Evolutionary conservation across 139 green algal genomes (phyloP).

Genomic region (Ettlia oleoabundans): DNA sequence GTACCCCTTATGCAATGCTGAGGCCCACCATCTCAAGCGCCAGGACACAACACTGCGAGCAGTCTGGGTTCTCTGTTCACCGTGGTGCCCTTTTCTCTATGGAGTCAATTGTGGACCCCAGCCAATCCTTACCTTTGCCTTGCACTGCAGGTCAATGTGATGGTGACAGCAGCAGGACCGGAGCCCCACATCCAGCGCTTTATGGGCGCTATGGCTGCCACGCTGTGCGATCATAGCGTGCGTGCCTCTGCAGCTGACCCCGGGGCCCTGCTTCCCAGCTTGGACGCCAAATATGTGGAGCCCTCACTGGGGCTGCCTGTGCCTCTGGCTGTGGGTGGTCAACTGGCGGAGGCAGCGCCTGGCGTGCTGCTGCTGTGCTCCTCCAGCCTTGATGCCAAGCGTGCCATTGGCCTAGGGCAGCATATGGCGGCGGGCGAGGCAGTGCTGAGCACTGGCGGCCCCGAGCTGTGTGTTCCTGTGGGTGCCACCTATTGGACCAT

Average conservation of each 20-base stretch:
- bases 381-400: slow-evolving; percentile 7
- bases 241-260: neutral
- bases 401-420: slow-evolving; percentile 18
- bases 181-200: slow-evolving; percentile 32
- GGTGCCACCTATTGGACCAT: slow-evolving; percentile 30
- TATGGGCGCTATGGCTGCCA: neutral
- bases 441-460: neutral
- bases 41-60: too few relatives aligned
- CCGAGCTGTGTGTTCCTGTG: slow-evolving; percentile 19
- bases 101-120: too few relatives aligned
- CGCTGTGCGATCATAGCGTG: slow-evolving; percentile 39
- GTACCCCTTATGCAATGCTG: too few relatives aligned
- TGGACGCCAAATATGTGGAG: slow-evolving; percentile 14
- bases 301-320: neutral
- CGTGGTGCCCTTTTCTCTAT: too few relatives aligned
- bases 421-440: slow-evolving; percentile 16
- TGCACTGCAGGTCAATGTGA: slow-evolving; percentile 16
- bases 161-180: neutral
- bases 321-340: neutral
- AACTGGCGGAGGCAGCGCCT: slow-evolving; percentile 30
- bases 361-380: slow-evolving; percentile 44
- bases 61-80: neutral
- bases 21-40: too few relatives aligned
- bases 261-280: neutral
- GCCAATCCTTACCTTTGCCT: neutral